Conservation (phyloP, 1,284 basidiomycete genomes). For the Puccinia novopanici region DNA sequence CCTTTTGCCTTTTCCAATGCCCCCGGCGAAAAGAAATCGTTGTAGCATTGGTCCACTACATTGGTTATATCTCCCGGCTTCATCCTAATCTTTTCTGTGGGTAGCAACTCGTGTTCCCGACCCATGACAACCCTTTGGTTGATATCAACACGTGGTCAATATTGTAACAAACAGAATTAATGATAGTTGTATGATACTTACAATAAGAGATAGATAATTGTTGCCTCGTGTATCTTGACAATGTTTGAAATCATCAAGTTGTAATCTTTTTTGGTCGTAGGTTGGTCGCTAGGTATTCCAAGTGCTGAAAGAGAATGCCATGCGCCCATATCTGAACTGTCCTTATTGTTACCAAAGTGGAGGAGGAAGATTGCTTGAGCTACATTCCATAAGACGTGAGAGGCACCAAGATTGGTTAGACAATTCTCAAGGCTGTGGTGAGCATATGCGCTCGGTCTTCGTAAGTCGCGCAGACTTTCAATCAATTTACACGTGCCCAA, state of each 20-base stretch:
- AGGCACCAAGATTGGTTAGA: neutral
- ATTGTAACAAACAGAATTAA: neutral
- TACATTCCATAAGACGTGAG: slow-evolving; percentile 19
- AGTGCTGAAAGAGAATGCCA: no score
- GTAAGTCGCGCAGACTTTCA: neutral
- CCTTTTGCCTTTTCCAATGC: neutral
- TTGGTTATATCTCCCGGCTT: neutral
- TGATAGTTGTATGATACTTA: neutral
- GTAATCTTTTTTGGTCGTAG: slow-evolving; percentile 12
- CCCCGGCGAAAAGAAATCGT: neutral
- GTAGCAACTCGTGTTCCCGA: neutral
- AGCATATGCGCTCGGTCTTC: neutral
- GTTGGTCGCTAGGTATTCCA: neutral
- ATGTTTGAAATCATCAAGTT: neutral
- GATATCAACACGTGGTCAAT: no score
- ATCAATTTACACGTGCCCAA: neutral
- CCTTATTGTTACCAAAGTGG: neutral
- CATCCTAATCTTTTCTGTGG: neutral
- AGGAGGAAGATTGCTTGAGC: slow-evolving; percentile 1
- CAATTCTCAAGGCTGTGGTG: neutral
- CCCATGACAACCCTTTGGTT: neutral
- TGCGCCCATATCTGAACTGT: neutral
- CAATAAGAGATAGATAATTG: neutral
- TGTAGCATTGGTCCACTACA: neutral
- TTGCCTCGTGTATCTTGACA: neutral